phyloP scores from a whole-genome alignment of 1,284 basidiomycete genomes.

The Entoloma clypeatum region DNA sequence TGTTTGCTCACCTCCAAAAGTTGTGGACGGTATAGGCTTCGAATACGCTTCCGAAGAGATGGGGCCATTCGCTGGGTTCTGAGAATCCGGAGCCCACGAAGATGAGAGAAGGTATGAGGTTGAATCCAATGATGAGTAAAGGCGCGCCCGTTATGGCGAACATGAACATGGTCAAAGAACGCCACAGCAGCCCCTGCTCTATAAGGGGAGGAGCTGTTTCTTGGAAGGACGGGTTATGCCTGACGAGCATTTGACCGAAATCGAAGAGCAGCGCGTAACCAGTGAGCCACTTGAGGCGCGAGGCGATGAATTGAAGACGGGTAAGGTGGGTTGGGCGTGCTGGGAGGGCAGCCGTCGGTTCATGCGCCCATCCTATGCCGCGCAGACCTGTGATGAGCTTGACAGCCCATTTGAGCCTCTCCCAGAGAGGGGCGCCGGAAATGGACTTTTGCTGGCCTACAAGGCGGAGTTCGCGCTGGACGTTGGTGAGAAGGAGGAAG shows the following conservation, averaged over 20 bases:
- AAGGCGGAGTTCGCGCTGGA: constrained; percentile 17
- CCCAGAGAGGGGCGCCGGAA: constrained; percentile 15
- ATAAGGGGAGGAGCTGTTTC: constrained; percentile 10
- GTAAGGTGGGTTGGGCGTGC: constrained; percentile 16
- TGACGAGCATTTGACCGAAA: constrained; percentile 7
- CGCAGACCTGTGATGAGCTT: constrained; percentile 20
- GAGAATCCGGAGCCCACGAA: background rate
- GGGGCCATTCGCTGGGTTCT: constrained; percentile 23
- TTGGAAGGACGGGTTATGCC: constrained; percentile 17
- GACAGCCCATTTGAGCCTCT: constrained; percentile 25
- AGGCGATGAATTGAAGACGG: constrained; percentile 13
- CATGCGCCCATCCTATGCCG: constrained; percentile 26
- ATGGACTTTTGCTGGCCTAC: constrained; percentile 14
- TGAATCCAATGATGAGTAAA: background rate
- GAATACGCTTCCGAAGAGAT: constrained; percentile 18
- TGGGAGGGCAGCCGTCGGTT: constrained; percentile 18
- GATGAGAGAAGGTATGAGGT: background rate
- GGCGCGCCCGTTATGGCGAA: constrained; percentile 9
- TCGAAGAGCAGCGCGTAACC: constrained; percentile 15
- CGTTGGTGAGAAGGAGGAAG: constrained; percentile 20
- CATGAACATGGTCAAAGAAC: constrained; percentile 10
- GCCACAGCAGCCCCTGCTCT: constrained; percentile 13
- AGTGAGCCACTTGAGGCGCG: constrained; percentile 7
- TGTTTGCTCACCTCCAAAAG: constrained; percentile 25
- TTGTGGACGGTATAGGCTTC: constrained; percentile 25